Evolutionary conservation across 495 filamentous ascomycete genomes (phyloP).

Genomic region (Evansstolkia leycettana): DNA sequence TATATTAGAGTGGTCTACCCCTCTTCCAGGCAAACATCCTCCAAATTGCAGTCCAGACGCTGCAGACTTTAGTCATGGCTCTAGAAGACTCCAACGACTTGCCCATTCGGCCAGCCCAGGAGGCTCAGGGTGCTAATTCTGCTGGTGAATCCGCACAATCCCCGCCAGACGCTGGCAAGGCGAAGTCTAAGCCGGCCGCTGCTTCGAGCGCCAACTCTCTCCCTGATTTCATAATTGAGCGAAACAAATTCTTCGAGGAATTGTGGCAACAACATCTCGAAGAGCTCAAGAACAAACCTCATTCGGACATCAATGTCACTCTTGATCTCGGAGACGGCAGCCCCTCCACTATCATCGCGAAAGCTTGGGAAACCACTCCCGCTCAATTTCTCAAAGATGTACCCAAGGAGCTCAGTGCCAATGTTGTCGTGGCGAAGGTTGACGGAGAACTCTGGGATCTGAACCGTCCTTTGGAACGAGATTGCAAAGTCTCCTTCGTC

Average conservation of each 20-base stretch:
- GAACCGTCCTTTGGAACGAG: constrained; percentile 67
- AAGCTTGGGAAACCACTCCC: constrained; percentile 42
- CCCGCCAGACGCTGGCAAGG: constrained; percentile 17
- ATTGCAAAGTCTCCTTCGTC: constrained; percentile 65
- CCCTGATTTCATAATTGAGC: constrained; percentile 69
- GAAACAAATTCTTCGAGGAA: constrained; percentile 77
- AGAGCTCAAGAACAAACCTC: constrained; percentile 40
- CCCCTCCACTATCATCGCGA: constrained; percentile 29
- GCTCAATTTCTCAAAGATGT: constrained; percentile 39
- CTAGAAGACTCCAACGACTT: constrained; percentile 29
- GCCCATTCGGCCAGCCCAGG: constrained; percentile 27
- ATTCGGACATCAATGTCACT: constrained; percentile 37
- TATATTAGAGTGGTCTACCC: constrained; percentile 1
- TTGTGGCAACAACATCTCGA: constrained; percentile 73
- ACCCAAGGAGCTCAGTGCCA: constrained; percentile 37
- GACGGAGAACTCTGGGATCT: constrained; percentile 86
- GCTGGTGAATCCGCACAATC: constrained; percentile 20
- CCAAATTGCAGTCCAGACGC: constrained; percentile 4
- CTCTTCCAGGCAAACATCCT: constrained; percentile 5
- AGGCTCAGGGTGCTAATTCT: constrained; percentile 14
- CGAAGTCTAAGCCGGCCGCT: constrained; percentile 13
- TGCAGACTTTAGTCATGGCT: constrained; percentile 18
- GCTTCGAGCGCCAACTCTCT: constrained; percentile 32
- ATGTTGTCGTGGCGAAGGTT: constrained; percentile 65
- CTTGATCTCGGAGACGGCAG: constrained; percentile 37